These are phyloP conservation scores for Microdochium trichocladiopsis DNA, from an alignment of 2,329 filamentous ascomycete species.

Conservation along the genomic window DNA sequence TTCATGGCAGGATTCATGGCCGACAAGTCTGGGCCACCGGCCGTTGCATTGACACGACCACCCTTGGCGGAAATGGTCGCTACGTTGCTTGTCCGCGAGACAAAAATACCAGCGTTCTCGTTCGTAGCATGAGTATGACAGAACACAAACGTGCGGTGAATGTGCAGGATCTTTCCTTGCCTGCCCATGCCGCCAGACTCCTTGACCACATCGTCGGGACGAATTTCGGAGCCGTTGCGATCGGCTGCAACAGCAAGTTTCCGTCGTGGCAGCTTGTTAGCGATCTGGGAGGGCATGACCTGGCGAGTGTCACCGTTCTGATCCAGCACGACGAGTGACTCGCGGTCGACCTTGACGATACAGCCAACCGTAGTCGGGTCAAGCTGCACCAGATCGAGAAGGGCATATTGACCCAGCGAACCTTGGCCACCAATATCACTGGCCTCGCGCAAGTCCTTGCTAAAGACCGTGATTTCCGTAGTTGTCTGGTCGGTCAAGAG, in stretches of 20 bases:
- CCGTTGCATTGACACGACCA: slow-evolving; percentile 59
- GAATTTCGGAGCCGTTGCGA: slow-evolving; percentile 86
- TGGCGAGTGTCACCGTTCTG: slow-evolving; percentile 80
- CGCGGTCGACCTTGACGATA: slow-evolving; percentile 90
- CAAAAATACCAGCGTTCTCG: slow-evolving; percentile 86
- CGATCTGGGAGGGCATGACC: slow-evolving; percentile 84
- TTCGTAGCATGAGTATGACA: slow-evolving; percentile 75
- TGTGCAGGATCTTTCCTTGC: slow-evolving; percentile 84
- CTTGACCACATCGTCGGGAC: slow-evolving; percentile 84
- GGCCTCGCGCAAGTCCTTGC: slow-evolving; percentile 90
- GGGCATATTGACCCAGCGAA: slow-evolving; percentile 77
- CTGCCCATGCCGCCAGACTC: slow-evolving; percentile 81
- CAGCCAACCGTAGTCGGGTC: slow-evolving; percentile 89
- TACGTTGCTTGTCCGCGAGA: slow-evolving; percentile 78
- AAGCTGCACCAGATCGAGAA: slow-evolving; percentile 91
- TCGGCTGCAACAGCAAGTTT: slow-evolving; percentile 87
- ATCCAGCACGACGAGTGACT: slow-evolving; percentile 83
- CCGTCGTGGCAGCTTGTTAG: slow-evolving; percentile 77
- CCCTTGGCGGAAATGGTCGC: slow-evolving; percentile 92
- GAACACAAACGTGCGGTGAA: slow-evolving; percentile 89
- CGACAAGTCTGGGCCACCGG: slow-evolving; percentile 68
- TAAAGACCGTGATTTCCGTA: slow-evolving; percentile 93
- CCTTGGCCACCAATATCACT: slow-evolving; percentile 85
- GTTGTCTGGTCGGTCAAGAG: slow-evolving; percentile 89
- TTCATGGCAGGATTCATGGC: slow-evolving; percentile 91